A percentile compares a stretch with the other conserved stretches of the same genome.
Evolutionary conservation across 441 rosid species (phyloP).

Genomic region (Erodium moschatum): DNA sequence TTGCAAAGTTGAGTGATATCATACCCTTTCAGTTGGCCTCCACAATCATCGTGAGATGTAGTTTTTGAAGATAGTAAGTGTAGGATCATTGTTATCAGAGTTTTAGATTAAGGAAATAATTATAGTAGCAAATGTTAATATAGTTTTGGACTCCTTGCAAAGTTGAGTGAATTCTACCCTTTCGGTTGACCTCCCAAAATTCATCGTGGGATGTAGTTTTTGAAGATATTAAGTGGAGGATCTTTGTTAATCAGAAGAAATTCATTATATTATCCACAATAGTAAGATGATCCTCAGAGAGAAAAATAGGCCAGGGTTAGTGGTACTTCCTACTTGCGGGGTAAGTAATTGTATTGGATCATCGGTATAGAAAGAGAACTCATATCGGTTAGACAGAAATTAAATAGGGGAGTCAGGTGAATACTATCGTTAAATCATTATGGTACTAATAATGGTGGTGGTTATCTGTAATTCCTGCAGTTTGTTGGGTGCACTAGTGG

Average conservation of each 20-base stretch:
- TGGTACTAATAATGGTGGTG: neutral
- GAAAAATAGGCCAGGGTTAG: too few relatives aligned
- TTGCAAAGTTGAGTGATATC: neutral
- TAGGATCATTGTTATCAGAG: neutral
- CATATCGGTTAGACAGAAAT: neutral
- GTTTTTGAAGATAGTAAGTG: neutral
- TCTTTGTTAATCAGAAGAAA: neutral
- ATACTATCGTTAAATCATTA: neutral
- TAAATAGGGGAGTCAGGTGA: neutral
- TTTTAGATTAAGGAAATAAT: too few relatives aligned
- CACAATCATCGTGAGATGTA: neutral
- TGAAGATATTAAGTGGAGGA: too few relatives aligned
- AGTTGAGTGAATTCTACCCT: too few relatives aligned
- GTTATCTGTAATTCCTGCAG: constrained; percentile 30
- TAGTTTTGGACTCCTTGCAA: too few relatives aligned
- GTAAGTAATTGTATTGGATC: too few relatives aligned
- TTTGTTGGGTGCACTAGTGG: constrained; percentile 24
- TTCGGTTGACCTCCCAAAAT: too few relatives aligned
- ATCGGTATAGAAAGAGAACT: neutral
- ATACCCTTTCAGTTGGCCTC: neutral
- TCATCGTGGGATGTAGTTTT: too few relatives aligned
- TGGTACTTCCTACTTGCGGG: too few relatives aligned
- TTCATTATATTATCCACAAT: neutral
- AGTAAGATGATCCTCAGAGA: neutral
- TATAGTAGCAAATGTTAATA: too few relatives aligned